Evolutionary conservation across 2,329 filamentous ascomycete genomes (phyloP), one percentile per base, ranked within the genome.

Genomic region (Penicillium sp.): DNA sequence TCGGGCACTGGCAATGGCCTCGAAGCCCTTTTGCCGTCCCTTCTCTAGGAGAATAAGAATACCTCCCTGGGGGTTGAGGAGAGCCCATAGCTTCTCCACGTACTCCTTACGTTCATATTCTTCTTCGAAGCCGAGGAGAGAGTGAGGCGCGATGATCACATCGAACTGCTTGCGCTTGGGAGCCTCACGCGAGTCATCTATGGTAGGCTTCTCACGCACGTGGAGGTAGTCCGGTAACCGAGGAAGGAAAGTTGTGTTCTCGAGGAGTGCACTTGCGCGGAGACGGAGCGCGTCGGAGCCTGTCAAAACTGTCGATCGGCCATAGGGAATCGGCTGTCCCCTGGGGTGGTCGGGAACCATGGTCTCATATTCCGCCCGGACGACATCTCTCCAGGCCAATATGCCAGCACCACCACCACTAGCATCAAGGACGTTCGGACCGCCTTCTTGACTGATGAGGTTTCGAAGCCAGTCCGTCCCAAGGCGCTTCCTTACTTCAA

Each of bases 241-340:
- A 8, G 93, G 93, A 8, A 99, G 81, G 70, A 99, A 97, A 0
- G 90, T 96, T 0, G 95, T 98, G 71, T 97, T 89, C 37, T 96
- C 84, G 13, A 99, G 79, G 61, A 98, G 84, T 19, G 80, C 81
- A 63, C 91, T 91, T 24, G 91, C 81, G 31, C 92, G 88, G 55
- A 90, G 81, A 19, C 92, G 86, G 27, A 99, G 79, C 2, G 86
- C 78, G 60, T 91, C 85, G 0, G 91, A 90, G 0, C 87, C 91
- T 2, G 90, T 86, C 3, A 98, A 78, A 1, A 96, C 92, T 0
- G 91, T 93, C 53, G 90, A 89, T 71, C 89, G 91, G 1, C 91
- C 90, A 3, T 79, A 67, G 24, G 74, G 71, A 5, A 79, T 71
- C 0, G 74, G 70, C 1, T 75, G 79, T 13, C 71, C 73, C 27